A percentile compares a stretch with the other conserved stretches of the same genome.
Conservation (phyloP, 169 alveolate genomes). For the Cryptosporidium ryanae region DNA sequence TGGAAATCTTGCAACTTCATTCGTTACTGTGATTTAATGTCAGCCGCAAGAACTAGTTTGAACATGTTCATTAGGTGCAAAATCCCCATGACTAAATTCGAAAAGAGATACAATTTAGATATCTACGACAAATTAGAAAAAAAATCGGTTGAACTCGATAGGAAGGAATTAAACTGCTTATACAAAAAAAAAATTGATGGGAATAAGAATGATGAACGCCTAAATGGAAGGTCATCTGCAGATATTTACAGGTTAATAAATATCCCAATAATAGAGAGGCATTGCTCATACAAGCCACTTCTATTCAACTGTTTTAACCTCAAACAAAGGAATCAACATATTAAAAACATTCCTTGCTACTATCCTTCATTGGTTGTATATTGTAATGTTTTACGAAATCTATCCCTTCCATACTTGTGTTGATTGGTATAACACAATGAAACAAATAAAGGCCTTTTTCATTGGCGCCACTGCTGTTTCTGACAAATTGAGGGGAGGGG, state of each 20-base stretch:
- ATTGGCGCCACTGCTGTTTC: neutral
- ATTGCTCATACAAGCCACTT: conserved; percentile 5
- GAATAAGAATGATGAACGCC: neutral
- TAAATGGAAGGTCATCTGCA: neutral
- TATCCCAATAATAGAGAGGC: neutral
- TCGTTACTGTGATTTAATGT: conserved; percentile 27
- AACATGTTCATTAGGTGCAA: neutral
- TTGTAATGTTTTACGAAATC: neutral
- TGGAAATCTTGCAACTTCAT: conserved; percentile 63
- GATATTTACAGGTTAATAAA: neutral
- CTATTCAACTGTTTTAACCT: neutral
- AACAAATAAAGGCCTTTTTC: neutral
- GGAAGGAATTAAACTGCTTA: neutral
- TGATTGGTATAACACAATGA: neutral
- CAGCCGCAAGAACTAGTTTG: neutral
- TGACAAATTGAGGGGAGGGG: neutral
- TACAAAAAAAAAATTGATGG: neutral
- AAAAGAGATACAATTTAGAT: conserved; percentile 15
- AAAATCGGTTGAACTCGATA: neutral
- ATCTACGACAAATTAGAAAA: neutral
- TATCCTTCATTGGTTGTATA: conserved; percentile 18
- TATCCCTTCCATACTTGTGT: too few relatives aligned
- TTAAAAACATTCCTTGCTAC: neutral
- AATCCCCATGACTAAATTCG: conserved; percentile 18
- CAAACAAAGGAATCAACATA: conserved; percentile 12